Percentiles rank a stretch among this genome's conserved stretches.
Evolutionary conservation across 176 grass and related monocot species (phyloP).

Genomic region (Bothriochloa decipiens): DNA sequence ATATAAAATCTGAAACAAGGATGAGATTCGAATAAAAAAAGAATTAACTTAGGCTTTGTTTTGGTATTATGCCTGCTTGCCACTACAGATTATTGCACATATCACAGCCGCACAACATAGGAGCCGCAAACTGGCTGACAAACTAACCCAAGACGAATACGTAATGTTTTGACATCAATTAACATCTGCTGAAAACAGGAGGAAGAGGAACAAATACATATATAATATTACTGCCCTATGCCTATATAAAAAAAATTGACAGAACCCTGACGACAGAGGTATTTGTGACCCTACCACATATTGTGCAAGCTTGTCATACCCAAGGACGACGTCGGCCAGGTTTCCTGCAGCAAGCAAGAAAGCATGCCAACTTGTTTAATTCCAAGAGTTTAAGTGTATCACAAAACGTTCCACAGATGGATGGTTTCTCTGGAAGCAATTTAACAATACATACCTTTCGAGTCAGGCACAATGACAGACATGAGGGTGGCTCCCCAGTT

Average conservation of each 20-base stretch:
- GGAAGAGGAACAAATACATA: background rate
- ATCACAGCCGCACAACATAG: too few relatives aligned
- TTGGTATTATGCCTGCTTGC: too few relatives aligned
- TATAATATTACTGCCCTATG: background rate
- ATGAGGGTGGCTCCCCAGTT: slow-evolving; percentile 84
- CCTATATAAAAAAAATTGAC: too few relatives aligned
- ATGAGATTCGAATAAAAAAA: background rate
- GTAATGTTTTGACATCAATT: too few relatives aligned
- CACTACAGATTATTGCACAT: too few relatives aligned
- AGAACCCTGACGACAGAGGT: too few relatives aligned
- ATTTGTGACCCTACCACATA: slow-evolving; percentile 68
- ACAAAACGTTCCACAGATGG: background rate
- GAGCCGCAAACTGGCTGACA: too few relatives aligned
- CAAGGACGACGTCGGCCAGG: slow-evolving; percentile 70
- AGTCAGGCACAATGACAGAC: slow-evolving; percentile 80
- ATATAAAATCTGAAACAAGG: background rate
- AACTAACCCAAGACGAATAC: too few relatives aligned
- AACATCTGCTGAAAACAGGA: background rate
- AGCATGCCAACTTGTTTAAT: background rate
- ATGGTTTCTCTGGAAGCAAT: background rate
- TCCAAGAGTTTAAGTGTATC: background rate
- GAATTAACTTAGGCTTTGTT: too few relatives aligned
- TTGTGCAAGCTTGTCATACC: slow-evolving; percentile 74
- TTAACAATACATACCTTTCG: slow-evolving; percentile 47
- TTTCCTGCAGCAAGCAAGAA: slow-evolving; percentile 51